Percentiles rank a stretch among this genome's conserved stretches.
Evolutionary conservation across 768 basidiomycete genomes (phyloP).

Genomic region (Boletus eberwhitei): DNA sequence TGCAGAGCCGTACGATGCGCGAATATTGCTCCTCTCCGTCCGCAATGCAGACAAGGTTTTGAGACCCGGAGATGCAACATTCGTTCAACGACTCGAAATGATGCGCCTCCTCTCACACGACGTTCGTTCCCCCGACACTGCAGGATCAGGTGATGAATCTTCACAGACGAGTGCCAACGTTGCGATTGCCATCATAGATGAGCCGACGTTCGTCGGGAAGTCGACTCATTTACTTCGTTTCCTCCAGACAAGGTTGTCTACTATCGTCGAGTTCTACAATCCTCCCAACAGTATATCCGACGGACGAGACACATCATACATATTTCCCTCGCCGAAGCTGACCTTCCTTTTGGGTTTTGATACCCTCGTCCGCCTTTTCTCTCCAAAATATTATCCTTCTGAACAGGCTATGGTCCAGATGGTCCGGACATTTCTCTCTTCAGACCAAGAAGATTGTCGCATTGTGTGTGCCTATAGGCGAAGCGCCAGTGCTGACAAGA

Average conservation of each 20-base stretch:
- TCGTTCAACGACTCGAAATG: constrained; percentile 83
- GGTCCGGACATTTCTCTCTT: constrained; percentile 57
- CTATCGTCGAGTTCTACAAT: background rate
- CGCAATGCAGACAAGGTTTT: constrained; percentile 83
- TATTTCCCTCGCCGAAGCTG: constrained; percentile 38
- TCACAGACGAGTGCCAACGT: constrained; percentile 39
- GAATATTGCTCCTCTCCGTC: constrained; percentile 76
- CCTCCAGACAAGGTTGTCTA: constrained; percentile 34
- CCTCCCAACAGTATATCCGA: constrained; percentile 5
- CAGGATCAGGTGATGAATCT: background rate
- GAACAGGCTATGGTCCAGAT: constrained; percentile 51
- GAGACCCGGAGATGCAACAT: constrained; percentile 67
- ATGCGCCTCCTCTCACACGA: constrained; percentile 66
- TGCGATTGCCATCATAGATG: constrained; percentile 79
- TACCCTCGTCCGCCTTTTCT: constrained; percentile 78
- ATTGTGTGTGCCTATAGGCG: constrained; percentile 66
- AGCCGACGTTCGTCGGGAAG: constrained; percentile 88
- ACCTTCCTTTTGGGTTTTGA: constrained; percentile 81
- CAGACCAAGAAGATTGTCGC: constrained; percentile 52
- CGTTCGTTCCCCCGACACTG: constrained; percentile 19
- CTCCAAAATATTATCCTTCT: constrained; percentile 67
- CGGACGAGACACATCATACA: constrained; percentile 1
- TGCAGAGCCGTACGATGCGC: constrained; percentile 56
- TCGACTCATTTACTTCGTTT: constrained; percentile 54
- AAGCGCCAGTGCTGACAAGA: constrained; percentile 9